phyloP scores from a whole-genome alignment of 495 filamentous ascomycete genomes.

The Cudoniella acicularis region DNA sequence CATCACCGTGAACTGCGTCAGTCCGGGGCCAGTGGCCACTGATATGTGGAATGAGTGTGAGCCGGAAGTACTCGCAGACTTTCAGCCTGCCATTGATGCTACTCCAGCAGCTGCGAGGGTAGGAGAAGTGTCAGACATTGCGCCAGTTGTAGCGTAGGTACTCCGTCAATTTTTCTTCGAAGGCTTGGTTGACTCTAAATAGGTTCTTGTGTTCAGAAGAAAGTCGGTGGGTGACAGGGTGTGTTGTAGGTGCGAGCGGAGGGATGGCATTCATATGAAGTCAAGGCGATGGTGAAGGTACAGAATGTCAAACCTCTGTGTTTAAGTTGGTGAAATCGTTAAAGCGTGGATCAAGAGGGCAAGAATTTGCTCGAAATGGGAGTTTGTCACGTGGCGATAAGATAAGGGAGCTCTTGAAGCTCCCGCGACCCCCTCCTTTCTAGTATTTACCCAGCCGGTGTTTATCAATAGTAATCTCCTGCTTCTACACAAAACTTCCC shows the following conservation, averaged over 20 bases:
- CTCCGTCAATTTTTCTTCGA: no score
- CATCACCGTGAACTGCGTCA: constrained; percentile 36
- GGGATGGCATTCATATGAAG: constrained; percentile 16
- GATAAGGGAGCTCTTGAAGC: constrained; percentile 5
- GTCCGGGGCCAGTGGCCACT: constrained; percentile 37
- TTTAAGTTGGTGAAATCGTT: background rate
- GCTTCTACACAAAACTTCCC: background rate
- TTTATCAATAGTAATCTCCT: background rate
- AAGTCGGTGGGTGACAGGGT: constrained; percentile 17
- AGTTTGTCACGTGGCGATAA: constrained; percentile 9
- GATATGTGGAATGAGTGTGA: constrained; percentile 39
- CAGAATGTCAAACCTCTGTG: background rate
- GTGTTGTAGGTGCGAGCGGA: constrained; percentile 8
- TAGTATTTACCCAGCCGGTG: background rate
- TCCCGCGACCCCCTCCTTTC: background rate
- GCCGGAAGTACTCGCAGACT: constrained; percentile 37
- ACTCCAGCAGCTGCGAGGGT: constrained; percentile 44
- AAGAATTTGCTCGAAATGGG: background rate
- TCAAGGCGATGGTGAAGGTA: no score
- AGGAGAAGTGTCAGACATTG: constrained; percentile 16
- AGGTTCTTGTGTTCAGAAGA: constrained; percentile 19
- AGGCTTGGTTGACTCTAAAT: constrained; percentile 25
- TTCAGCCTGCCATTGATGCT: constrained; percentile 15
- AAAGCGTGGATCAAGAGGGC: background rate
- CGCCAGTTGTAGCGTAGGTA: constrained; percentile 31